phyloP scores from a whole-genome alignment of 2,329 filamentous ascomycete species.

The Tolypocladium pustulatum region DNA sequence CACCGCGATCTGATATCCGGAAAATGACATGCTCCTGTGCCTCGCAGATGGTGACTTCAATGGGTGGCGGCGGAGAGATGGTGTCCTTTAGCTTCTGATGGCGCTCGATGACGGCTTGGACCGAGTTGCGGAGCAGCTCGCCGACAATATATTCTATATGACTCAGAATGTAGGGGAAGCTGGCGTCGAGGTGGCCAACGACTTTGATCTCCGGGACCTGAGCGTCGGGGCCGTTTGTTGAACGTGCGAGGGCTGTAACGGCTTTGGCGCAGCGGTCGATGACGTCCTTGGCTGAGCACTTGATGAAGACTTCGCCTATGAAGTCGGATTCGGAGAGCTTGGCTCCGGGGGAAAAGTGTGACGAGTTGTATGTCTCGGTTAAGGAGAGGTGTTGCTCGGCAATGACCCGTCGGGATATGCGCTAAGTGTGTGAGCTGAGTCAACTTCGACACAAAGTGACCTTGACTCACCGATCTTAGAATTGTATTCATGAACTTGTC shows the following conservation, averaged over 20 bases:
- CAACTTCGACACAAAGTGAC: neutral
- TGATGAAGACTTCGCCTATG: slow-evolving; percentile 90
- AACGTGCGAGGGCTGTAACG: slow-evolving; percentile 61
- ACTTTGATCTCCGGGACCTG: slow-evolving; percentile 73
- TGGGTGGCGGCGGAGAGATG: slow-evolving; percentile 53
- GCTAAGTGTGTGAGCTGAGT: slow-evolving; percentile 32
- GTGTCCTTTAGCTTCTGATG: slow-evolving; percentile 33
- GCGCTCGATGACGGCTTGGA: slow-evolving; percentile 81
- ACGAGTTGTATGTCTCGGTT: slow-evolving; percentile 85
- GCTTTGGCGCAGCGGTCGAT: slow-evolving; percentile 72
- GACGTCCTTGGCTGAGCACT: slow-evolving; percentile 83
- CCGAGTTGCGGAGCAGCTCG: slow-evolving; percentile 87
- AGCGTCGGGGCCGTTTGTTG: slow-evolving; percentile 62
- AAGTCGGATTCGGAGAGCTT: slow-evolving; percentile 68
- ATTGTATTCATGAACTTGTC: slow-evolving; percentile 95
- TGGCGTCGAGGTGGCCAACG: slow-evolving; percentile 76
- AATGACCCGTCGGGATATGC: slow-evolving; percentile 92
- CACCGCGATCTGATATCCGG: slow-evolving; percentile 88
- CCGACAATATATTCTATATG: slow-evolving; percentile 97
- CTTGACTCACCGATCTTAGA: slow-evolving; percentile 61
- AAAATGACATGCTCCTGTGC: slow-evolving; percentile 92
- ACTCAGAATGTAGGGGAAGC: slow-evolving; percentile 91
- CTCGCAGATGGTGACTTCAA: slow-evolving; percentile 91
- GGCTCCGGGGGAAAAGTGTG: slow-evolving; percentile 78
- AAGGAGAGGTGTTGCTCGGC: slow-evolving; percentile 94